These are phyloP conservation scores for Argentina anserina DNA, from an alignment of 306 rosid genomes.

Conservation along the genomic window DNA sequence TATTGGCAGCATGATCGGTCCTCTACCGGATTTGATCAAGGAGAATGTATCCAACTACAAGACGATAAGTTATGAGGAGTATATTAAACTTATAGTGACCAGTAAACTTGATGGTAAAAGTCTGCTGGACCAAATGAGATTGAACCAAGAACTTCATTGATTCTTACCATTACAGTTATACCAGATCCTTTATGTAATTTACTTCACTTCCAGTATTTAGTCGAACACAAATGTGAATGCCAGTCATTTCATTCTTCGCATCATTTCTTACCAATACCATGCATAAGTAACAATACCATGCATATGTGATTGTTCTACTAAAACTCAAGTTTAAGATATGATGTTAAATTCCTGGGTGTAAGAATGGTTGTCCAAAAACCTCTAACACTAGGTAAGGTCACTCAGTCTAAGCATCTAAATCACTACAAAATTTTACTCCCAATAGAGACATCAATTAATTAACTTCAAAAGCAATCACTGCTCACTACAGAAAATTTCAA, in stretches of 20 bases:
- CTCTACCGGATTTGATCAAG: slow-evolving; percentile 12
- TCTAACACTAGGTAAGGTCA: no score
- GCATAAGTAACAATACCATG: not conserved
- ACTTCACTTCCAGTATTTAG: not conserved
- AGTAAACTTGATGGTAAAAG: slow-evolving; percentile 22
- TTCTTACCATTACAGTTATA: not conserved
- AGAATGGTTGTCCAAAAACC: no score
- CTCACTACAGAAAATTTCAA: no score
- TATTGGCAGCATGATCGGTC: slow-evolving; percentile 5
- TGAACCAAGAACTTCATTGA: not conserved
- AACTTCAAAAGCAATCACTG: no score
- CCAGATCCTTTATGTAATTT: not conserved
- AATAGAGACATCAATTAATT: no score
- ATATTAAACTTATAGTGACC: not conserved
- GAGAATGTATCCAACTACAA: slow-evolving; percentile 13
- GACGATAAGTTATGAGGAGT: slow-evolving; percentile 15
- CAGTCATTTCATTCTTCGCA: not conserved
- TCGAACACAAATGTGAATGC: not conserved
- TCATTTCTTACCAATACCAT: not conserved
- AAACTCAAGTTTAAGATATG: no score
- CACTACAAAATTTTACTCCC: no score
- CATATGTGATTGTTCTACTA: no score
- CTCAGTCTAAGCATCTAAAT: no score
- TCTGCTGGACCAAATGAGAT: slow-evolving; percentile 12
- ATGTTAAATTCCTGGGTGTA: no score